These are phyloP conservation scores for Termitomyces sp. DNA, from an alignment of 768 basidiomycete species.

Conservation along the genomic window DNA sequence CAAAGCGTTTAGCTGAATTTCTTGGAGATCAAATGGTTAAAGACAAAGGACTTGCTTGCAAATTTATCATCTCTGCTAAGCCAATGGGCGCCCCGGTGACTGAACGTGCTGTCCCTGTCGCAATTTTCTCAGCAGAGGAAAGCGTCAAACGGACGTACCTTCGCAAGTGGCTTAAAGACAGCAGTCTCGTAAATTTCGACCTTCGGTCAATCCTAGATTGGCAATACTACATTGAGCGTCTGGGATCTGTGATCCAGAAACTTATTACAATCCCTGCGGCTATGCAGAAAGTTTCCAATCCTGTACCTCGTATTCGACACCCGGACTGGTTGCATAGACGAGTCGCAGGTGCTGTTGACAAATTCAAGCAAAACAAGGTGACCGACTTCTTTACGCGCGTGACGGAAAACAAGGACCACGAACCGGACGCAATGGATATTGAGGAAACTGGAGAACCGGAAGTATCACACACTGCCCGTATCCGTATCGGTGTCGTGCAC, in stretches of 20 bases:
- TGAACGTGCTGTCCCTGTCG: conserved; percentile 93
- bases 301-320: conserved; percentile 91
- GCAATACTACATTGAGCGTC: conserved; percentile 96
- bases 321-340: conserved; percentile 96
- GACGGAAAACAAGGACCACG: conserved; percentile 23
- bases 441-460: conserved; percentile 46
- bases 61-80: conserved; percentile 96
- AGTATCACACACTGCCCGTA: conserved; percentile 17
- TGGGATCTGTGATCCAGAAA: conserved; percentile 98
- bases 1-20: conserved; percentile 92
- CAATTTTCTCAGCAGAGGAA: conserved; percentile 96
- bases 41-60: conserved; percentile 97
- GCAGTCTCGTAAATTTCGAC: conserved; percentile 79
- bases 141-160: conserved; percentile 85
- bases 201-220: conserved; percentile 94
- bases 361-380: conserved; percentile 97
- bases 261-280: conserved; percentile 98
- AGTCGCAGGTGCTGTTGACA: conserved; percentile 85
- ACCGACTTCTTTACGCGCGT: conserved; percentile 82
- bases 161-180: conserved; percentile 96
- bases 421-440: conserved; percentile 42
- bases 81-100: conserved; percentile 93
- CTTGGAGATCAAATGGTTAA: conserved; percentile 98
- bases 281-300: conserved; percentile 95
- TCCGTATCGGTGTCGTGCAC: conserved; percentile 48